A percentile compares a stretch with the other conserved stretches of the same genome.
Conservation (phyloP, 805 yeast species). For the Candida alai region DNA sequence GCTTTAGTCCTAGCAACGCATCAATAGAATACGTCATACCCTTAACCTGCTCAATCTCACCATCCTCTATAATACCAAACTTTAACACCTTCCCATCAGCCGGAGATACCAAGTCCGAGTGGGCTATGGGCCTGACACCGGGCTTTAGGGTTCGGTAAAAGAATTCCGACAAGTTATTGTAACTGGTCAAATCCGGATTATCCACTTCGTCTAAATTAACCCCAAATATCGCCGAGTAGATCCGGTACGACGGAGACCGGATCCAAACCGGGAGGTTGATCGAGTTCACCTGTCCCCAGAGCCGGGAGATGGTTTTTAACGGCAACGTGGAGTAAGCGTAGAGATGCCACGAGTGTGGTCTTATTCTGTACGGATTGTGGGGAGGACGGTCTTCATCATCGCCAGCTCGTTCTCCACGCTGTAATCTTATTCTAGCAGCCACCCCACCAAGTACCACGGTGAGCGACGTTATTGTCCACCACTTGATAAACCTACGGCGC, state of each 20-base stretch:
- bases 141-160: constrained; percentile 80
- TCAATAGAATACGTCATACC: constrained; percentile 92
- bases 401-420: constrained; percentile 23
- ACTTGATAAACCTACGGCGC: constrained; percentile 39
- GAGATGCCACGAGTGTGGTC: constrained; percentile 83
- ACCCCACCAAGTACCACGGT: constrained; percentile 53
- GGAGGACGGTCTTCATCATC: constrained; percentile 28
- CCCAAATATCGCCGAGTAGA: constrained; percentile 79
- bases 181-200: constrained; percentile 72
- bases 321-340: constrained; percentile 90
- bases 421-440: constrained; percentile 43
- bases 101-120: constrained; percentile 74
- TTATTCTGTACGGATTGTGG: constrained; percentile 41
- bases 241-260: constrained; percentile 72
- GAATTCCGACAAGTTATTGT: constrained; percentile 81
- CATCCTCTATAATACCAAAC: constrained; percentile 74
- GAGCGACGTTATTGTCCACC: constrained; percentile 55
- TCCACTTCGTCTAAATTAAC: constrained; percentile 86
- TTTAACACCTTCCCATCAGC: constrained; percentile 90
- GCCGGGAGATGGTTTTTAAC: constrained; percentile 80
- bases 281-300: constrained; percentile 92
- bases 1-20: constrained; percentile 71
- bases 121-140: constrained; percentile 72
- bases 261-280: constrained; percentile 84
- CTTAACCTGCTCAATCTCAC: constrained; percentile 94